Percentiles rank a stretch among this genome's conserved stretches.
Evolutionary conservation across 108 stramenopile species (phyloP).

Genomic region (Parietichytrium sp.): DNA sequence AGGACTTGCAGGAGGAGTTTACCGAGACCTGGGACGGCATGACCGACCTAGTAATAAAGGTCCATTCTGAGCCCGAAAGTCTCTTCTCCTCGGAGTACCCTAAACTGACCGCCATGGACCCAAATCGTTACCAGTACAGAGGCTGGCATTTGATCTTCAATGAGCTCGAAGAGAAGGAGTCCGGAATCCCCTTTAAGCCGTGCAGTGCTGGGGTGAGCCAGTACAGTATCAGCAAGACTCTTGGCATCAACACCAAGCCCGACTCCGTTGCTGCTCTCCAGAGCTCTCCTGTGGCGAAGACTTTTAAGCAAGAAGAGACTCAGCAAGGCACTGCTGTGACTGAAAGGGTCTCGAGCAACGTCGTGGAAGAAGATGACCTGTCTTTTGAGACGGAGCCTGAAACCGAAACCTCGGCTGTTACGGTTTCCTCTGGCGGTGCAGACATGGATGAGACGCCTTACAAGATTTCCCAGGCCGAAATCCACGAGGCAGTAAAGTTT

Average conservation of each 20-base stretch:
- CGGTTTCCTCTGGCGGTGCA: no score
- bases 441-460: slow-evolving; percentile 1
- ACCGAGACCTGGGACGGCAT: slow-evolving; percentile 39
- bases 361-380: no score
- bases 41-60: slow-evolving; percentile 4
- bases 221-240: not conserved
- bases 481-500: not conserved
- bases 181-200: not conserved
- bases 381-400: no score
- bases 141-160: slow-evolving; percentile 23
- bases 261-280: no score
- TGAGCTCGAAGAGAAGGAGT: slow-evolving; percentile 12
- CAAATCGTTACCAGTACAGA: slow-evolving; percentile 3
- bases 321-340: no score
- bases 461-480: not conserved
- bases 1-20: not conserved
- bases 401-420: no score
- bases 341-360: no score
- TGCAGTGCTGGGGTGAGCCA: no score
- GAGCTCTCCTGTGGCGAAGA: no score
- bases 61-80: not conserved
- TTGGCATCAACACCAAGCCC: not conserved
- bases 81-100: not conserved
- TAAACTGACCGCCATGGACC: not conserved
- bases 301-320: no score